Base-by-base conservation (phyloP, 1,284 basidiomycete species). In the Trichosporon coremiiforme region DNA sequence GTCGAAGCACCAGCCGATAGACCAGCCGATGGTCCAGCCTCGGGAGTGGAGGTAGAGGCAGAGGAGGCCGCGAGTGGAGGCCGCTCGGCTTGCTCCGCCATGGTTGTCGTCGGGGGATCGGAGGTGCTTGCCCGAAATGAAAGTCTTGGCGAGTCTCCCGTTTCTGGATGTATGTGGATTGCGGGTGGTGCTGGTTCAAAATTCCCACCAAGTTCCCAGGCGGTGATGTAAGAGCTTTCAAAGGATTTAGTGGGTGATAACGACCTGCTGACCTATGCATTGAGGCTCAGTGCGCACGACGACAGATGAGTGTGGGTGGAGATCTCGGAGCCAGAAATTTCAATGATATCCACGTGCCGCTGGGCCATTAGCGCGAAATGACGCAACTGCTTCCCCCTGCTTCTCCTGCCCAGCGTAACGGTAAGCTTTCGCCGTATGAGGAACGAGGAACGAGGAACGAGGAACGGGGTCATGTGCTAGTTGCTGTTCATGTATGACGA, bases 301-400 rank as follows among this genome's bases (percentile, higher is more conserved):
- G 41, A 29, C 7, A 25, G 25, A 4, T 2, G 25, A 1, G 53
- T 9, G 10, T 20, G 22, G 53, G 12, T 25, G 12, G 38, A 41
- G 41, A 25, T 13, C 36, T 13, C 25, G 53, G 22, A 13, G 53
- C 53, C 53, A 57, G 53, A 57, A 57, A 57, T 57, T 57, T 57
- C 53, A 45, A 29, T 22, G 57, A 62, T 62, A 62, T 62, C 57
- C 57, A 62, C 57, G 57, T 62, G 57, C 55, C 57, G 8, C 36
- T 38, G 17, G 10, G 4, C 5, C 29, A 35, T 8, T 33, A 12
- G 20, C 15, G 31, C 57, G 12, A 35, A 35, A 62, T 62, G 57
- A 62, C 57, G 57, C 57, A 62, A 62, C 57, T n/a, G 8, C 36
- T 13, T 38, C 3, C 9, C 13, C 36, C 36, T 38, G 13, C 36